These are phyloP conservation scores for Gymnopilus dilepis DNA, from an alignment of 768 basidiomycete species.

Conservation along the genomic window DNA sequence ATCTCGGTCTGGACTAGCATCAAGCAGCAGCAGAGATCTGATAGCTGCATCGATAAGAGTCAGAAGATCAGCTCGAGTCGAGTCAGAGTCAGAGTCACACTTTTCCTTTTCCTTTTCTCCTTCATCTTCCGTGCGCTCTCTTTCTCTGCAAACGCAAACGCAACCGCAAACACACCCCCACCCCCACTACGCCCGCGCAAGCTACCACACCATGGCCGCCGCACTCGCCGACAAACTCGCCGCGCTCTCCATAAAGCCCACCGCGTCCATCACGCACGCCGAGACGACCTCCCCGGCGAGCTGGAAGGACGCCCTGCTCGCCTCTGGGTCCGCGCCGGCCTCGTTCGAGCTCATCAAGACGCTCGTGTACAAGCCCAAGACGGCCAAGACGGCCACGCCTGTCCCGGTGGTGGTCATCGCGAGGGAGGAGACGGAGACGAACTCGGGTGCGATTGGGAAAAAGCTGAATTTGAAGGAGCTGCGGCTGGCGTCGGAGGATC, in stretches of 20 bases:
- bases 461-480: conserved; percentile 86
- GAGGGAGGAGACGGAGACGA: conserved; percentile 83
- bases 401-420: conserved; percentile 90
- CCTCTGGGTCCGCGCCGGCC: conserved; percentile 53
- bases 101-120: conserved; percentile 15
- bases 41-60: conserved; percentile 43
- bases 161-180: no score
- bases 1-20: conserved; percentile 20
- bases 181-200: no score
- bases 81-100: conserved; percentile 38
- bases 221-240: conserved; percentile 49
- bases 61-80: conserved; percentile 41
- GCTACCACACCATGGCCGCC: conserved; percentile 38
- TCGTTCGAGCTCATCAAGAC: conserved; percentile 82
- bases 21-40: conserved; percentile 30
- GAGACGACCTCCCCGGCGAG: conserved; percentile 70
- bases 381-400: conserved; percentile 85
- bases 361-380: conserved; percentile 95
- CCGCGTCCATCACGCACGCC: conserved; percentile 58
- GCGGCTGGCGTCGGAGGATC: conserved; percentile 83
- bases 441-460: conserved; percentile 77
- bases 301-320: conserved; percentile 78
- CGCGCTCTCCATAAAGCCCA: conserved; percentile 59
- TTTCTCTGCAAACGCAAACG: no score
- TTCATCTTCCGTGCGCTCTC: conserved; percentile 11